Conservation (phyloP, 257 asterid species). For the Solanum arcanum region DNA sequence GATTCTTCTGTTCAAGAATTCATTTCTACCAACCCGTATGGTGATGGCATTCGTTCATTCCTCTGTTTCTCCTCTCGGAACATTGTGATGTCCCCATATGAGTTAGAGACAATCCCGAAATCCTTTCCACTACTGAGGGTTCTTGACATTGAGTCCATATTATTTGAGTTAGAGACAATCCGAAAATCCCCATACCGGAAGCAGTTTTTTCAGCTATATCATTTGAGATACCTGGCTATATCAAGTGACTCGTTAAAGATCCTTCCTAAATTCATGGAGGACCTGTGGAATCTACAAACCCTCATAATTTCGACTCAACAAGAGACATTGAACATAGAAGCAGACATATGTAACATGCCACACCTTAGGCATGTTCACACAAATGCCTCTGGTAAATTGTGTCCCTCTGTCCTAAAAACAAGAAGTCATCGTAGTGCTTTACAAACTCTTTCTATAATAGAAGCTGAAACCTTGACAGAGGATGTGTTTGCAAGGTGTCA, state of each 20-base stretch:
- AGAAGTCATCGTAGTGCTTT: background rate
- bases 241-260: background rate
- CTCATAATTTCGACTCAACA: background rate
- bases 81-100: background rate
- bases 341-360: conserved; percentile 7
- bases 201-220: conserved; percentile 1
- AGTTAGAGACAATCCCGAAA: conserved; percentile 3
- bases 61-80: conserved; percentile 12
- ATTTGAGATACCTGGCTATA: conserved; percentile 8
- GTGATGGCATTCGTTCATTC: conserved; percentile 22
- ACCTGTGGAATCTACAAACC: conserved; percentile 7
- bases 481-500: background rate
- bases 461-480: conserved; percentile 3
- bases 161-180: background rate
- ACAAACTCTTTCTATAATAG: conserved; percentile 5
- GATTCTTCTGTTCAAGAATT: conserved; percentile 10
- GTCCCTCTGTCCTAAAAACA: background rate
- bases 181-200: background rate
- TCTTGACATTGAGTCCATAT: conserved; percentile 8
- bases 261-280: background rate
- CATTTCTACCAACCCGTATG: background rate
- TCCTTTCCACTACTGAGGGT: conserved; percentile 18
- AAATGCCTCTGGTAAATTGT: background rate
- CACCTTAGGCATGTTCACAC: conserved; percentile 5
- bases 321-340: background rate